Evolutionary conservation across 257 asterid species (phyloP), one percentile per base, ranked within the genome.

Genomic region (Ilex aquifolium): DNA sequence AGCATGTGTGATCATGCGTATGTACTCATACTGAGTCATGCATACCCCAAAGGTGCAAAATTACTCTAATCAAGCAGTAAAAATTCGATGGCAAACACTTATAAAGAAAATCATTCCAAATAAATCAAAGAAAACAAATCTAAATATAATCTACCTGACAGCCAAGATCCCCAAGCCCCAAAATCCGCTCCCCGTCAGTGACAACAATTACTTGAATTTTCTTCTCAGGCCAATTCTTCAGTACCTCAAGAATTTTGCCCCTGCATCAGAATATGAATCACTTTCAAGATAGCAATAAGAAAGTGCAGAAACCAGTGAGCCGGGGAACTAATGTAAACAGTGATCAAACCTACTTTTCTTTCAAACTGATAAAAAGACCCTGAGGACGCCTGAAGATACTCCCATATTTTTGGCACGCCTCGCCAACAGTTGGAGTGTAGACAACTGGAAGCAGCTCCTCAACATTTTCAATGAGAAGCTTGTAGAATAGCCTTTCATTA

Each of bases 141-240:
- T 15, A 61, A 39, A 56, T 17, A 59, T 12, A 42, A 62, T 65
- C 53, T 66, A 85, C 99, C 95, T 92, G 99, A 77, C 97, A 92
- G 72, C 99, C 99, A 76, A 93, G 99, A 73, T 90, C 97, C 56
- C 99, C 99, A 46, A 93, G 99, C 44, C 99, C 99, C 85, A 93
- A 76, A 74, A 93, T 93, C 51, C 99, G 78, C 66, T 93, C 99
- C 62, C 99, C 99, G 14, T 93, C 99, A 13, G 99, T 93, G 69
- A 93, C 96, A 66, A 85, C 95, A 69, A 93, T 90, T 54, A 93
- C 99, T 75, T 90, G 99, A 80, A 93, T 88, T 71, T 85, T 90
- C 83, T 86, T 85, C 82, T 93, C 83, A 0, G 99, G 99, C 99
- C 99, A 93, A 75, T 93, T 93, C 68, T 80, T 90, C 84, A 93